Evolutionary conservation across 169 alveolate species (phyloP), one percentile per base, ranked within the genome.

Genomic region (Plasmodium vinckei): DNA sequence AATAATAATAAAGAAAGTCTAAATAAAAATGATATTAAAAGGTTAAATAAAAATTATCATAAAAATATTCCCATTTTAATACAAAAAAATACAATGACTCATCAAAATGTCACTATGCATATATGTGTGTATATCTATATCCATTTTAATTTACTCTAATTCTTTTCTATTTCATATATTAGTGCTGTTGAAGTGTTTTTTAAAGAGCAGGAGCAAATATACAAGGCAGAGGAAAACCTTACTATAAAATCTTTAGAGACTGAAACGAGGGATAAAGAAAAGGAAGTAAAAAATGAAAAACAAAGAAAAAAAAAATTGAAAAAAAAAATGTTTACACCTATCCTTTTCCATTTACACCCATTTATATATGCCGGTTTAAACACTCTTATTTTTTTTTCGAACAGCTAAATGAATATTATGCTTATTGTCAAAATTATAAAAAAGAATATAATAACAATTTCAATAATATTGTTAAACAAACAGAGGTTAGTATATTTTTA

Each of bases 131-230:
- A 15, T n/a, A 39, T 64, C 17, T 65, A 9, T 42, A 56, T 46
- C 13, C 53, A 17, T 72, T 46, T 72, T 72, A 42, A 19, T 61
- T 12, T 44, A 39, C 5, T 69, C 47, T 46, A 15, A 42, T 69
- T 46, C n/a, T 68, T 68, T 68, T 68, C 15, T 13, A 19, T 68
- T 44, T 54, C 60, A 56, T 6, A 25, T 39, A 19, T 17, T 42
- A 77, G 88, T 44, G 46, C 27, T 64, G 42, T 56, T 17, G 68
- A 49, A 15, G 33, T 9, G 42, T 25, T 68, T 57, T 64, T 77
- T 61, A 46, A 77, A 77, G 77, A 56, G 33, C 88, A 77, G n/a
- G 88, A 77, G 65, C 42, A 77, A 63, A 49, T 77, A 1, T 77
- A 77, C 61, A 63, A 69, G 59, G 54, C 39, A 15, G 88, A 77